A percentile compares a stretch with the other conserved stretches of the same genome.
These are phyloP conservation scores for Aspergillus coremiiformis DNA, from an alignment of 495 filamentous ascomycete genomes.

Conservation along the genomic window DNA sequence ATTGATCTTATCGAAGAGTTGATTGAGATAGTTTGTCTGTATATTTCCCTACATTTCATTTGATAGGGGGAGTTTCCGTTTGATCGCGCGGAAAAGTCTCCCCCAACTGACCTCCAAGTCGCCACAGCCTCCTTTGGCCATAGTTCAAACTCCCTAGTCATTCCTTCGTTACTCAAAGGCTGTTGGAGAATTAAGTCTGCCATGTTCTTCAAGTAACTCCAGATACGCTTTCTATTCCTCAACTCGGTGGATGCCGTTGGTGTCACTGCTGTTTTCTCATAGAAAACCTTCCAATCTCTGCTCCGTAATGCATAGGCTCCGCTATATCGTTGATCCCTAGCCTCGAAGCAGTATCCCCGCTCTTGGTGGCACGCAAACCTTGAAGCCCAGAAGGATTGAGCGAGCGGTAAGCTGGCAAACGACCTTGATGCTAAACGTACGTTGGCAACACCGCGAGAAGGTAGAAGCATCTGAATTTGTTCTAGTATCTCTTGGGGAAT, in stretches of 20 bases:
- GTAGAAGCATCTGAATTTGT: constrained; percentile 1
- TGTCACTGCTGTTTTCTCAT: background rate
- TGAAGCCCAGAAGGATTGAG: constrained; percentile 6
- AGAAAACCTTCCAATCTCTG: constrained; percentile 7
- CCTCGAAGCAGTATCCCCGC: constrained; percentile 4
- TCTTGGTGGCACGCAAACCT: constrained; percentile 1
- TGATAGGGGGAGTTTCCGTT: background rate
- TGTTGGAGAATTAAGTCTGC: constrained; percentile 1
- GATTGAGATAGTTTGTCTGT: background rate
- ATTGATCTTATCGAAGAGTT: background rate
- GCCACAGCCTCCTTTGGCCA: background rate
- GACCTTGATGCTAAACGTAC: constrained; percentile 2
- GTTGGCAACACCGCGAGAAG: background rate
- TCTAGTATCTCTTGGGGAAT: constrained; percentile 6
- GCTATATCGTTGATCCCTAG: background rate
- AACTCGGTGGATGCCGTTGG: background rate
- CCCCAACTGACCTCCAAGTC: constrained; percentile 5
- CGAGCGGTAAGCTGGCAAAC: constrained; percentile 1
- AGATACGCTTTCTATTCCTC: constrained; percentile 4
- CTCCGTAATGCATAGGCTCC: background rate
- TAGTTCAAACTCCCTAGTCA: background rate
- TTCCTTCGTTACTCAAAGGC: background rate
- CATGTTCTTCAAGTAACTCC: background rate
- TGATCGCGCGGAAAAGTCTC: background rate
- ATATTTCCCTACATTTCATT: constrained; percentile 8